These are phyloP conservation scores for Comarum palustre DNA, from an alignment of 306 rosid species.

Conservation along the genomic window DNA sequence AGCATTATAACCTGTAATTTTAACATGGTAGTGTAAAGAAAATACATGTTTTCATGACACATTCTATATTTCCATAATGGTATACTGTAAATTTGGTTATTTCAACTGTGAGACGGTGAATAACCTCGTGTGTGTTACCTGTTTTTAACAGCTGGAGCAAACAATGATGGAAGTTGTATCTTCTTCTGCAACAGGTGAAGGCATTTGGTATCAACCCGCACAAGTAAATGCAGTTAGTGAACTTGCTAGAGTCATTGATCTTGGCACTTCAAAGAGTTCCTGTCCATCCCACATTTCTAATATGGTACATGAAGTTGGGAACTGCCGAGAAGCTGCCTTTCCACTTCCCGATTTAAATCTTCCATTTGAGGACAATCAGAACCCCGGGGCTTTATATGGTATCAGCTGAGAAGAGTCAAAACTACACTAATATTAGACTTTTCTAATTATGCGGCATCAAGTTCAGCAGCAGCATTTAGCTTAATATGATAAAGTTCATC, in stretches of 20 bases:
- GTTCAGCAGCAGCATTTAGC: constrained; percentile 26
- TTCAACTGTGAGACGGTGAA: neutral
- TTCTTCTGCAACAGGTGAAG: constrained; percentile 22
- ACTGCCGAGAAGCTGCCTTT: constrained; percentile 32
- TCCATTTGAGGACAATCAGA: constrained; percentile 45
- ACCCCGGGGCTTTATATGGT: constrained; percentile 18
- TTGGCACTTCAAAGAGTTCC: constrained; percentile 16
- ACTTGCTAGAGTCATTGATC: constrained; percentile 19
- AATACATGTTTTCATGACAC: neutral
- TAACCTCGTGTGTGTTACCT: neutral
- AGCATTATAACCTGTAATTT: neutral
- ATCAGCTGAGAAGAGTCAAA: constrained; percentile 31
- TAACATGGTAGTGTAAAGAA: neutral
- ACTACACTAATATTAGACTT: constrained; percentile 26
- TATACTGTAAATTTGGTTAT: neutral
- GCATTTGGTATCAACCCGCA: constrained; percentile 19
- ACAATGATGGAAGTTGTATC: constrained; percentile 19
- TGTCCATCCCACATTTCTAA: constrained; percentile 28
- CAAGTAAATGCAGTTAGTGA: constrained; percentile 22
- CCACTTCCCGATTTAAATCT: constrained; percentile 83
- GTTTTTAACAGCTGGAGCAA: constrained; percentile 40
- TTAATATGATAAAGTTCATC: constrained; percentile 27
- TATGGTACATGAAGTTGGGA: constrained; percentile 39
- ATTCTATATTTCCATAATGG: neutral
- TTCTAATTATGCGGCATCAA: constrained; percentile 22